Percentiles rank a stretch among this genome's conserved stretches.
phyloP scores from a whole-genome alignment of 2,329 filamentous ascomycete species.

The Phyllosticta citribraziliensis region DNA sequence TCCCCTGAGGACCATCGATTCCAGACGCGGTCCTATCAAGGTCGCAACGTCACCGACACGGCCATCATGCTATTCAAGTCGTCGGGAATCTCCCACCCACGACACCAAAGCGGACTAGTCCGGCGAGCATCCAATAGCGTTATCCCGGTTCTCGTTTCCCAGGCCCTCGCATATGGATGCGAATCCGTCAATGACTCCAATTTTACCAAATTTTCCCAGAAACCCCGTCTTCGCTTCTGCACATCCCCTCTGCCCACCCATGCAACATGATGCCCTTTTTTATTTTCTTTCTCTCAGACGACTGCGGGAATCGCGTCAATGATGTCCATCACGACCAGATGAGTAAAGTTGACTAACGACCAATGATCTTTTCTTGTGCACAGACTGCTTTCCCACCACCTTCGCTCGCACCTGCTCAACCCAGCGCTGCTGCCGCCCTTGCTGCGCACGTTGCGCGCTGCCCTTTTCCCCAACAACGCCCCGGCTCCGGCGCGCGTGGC shows the following conservation, averaged over 20 bases:
- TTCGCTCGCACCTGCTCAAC: conserved; percentile 33
- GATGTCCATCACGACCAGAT: neutral
- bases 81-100: neutral
- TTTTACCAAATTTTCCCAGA: neutral
- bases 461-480: conserved; percentile 78
- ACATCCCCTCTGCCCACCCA: neutral
- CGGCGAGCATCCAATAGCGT: neutral
- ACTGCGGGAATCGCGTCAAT: neutral
- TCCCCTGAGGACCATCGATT: neutral
- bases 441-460: conserved; percentile 61
- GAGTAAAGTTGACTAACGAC: conserved; percentile 11
- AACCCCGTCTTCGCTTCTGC: neutral
- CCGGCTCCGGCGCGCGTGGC: conserved; percentile 54
- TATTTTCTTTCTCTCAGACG: neutral
- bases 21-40: neutral
- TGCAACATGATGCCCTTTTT: neutral
- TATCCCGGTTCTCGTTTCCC: neutral
- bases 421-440: conserved; percentile 35
- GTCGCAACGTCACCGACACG: neutral
- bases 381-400: conserved; percentile 38
- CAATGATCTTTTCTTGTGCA: conserved; percentile 12
- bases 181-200: neutral
- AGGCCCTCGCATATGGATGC: neutral
- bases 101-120: neutral
- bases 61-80: neutral